Conservation (phyloP, 257 asterid species). For the Dorcoceras hygrometricum region DNA sequence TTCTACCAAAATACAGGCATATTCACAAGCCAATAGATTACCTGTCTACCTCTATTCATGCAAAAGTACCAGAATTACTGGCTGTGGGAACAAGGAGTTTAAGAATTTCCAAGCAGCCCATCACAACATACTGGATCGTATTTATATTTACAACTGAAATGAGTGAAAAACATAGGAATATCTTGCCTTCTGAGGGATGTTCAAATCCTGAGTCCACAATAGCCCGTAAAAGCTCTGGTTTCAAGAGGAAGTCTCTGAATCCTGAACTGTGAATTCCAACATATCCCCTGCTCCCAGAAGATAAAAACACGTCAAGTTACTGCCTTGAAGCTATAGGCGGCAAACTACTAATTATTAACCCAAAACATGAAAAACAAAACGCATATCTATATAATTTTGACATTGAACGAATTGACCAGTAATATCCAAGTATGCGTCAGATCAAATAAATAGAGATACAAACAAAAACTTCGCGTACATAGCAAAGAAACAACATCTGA, state of each 20-base stretch:
- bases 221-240: constrained; percentile 58
- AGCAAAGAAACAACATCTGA: background rate
- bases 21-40: no score
- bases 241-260: constrained; percentile 59
- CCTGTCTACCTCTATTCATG: no score
- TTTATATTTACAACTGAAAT: background rate
- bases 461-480: no score
- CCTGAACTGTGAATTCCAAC: constrained; percentile 66
- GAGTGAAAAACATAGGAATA: constrained; percentile 1
- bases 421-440: no score
- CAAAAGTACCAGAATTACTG: background rate
- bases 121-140: background rate
- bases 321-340: background rate
- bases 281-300: constrained; percentile 37
- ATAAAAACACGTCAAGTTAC: background rate
- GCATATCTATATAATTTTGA: background rate
- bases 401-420: background rate
- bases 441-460: no score
- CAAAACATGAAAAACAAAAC: background rate
- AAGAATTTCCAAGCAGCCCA: constrained; percentile 2
- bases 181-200: constrained; percentile 63
- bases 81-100: background rate
- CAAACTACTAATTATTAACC: no score
- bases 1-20: no score
- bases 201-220: constrained; percentile 58